Conservation (phyloP, 202 grass and related monocot genomes). For the Saccharum hybrid region DNA sequence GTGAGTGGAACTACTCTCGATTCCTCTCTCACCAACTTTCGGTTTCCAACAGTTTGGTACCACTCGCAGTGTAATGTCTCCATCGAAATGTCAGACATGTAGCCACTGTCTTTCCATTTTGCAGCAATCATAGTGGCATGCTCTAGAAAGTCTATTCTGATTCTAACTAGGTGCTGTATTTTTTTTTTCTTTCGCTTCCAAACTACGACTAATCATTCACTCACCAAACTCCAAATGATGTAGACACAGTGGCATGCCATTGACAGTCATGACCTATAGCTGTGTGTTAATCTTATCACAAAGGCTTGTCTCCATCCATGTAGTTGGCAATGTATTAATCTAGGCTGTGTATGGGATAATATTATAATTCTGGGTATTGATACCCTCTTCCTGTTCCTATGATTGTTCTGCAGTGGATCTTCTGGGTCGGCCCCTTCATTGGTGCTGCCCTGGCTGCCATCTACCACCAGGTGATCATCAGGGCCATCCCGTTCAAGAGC, state of each 20-base stretch:
- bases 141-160: slow-evolving; percentile 28
- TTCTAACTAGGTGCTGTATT: not conserved
- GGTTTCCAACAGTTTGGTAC: slow-evolving; percentile 21
- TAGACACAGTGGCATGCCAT: not conserved
- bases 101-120: not conserved
- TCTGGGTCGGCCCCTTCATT: slow-evolving; percentile 93
- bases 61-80: not conserved
- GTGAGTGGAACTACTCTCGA: slow-evolving; percentile 54
- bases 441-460: slow-evolving; percentile 88
- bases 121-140: slow-evolving; percentile 23
- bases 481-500: slow-evolving; percentile 94
- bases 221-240: slow-evolving; percentile 16
- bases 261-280: not conserved
- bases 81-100: slow-evolving; percentile 11
- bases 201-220: slow-evolving; percentile 27
- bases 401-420: slow-evolving; percentile 80
- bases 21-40: slow-evolving; percentile 34
- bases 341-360: not conserved
- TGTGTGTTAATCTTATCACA: slow-evolving; percentile 1
- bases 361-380: not conserved
- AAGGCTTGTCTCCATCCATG: not conserved
- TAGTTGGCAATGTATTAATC: slow-evolving; percentile 15
- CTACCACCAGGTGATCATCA: slow-evolving; percentile 97
- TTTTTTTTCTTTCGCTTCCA: not conserved
- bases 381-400: not conserved